Conservation (phyloP, 805 yeast genomes). For the Pichia gijzeniarum region DNA sequence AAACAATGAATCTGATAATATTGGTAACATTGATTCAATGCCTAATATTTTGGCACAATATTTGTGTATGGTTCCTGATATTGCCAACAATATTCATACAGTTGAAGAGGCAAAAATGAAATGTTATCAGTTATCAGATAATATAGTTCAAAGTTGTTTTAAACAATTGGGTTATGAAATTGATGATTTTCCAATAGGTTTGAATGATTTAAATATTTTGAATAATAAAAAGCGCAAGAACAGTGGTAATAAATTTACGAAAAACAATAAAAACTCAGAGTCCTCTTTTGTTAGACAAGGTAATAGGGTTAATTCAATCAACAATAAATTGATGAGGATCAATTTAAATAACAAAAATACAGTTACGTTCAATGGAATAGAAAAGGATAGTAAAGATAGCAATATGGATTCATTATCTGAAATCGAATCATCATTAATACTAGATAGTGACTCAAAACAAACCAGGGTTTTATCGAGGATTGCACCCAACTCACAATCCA, state of each 20-base stretch:
- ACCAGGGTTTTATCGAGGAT: not conserved
- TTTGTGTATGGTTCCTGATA: slow-evolving; percentile 2
- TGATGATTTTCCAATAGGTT: not conserved
- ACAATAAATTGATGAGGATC: slow-evolving; percentile 15
- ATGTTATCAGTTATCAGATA: slow-evolving; percentile 5
- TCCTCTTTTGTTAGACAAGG: slow-evolving; percentile 8
- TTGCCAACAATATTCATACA: slow-evolving; percentile 3
- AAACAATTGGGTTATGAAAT: not conserved
- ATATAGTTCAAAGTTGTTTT: slow-evolving; percentile 4
- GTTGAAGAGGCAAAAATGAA: slow-evolving; percentile 8
- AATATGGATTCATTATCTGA: slow-evolving; percentile 8
- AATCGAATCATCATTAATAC: slow-evolving; percentile 9
- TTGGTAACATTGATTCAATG: not conserved
- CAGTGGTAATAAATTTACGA: not conserved
- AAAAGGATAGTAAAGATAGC: not conserved
- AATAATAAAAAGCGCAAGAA: slow-evolving; percentile 3
- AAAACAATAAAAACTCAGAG: not conserved
- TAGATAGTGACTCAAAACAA: slow-evolving; percentile 5
- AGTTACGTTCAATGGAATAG: not conserved
- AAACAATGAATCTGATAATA: not conserved
- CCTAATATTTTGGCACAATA: slow-evolving; percentile 9
- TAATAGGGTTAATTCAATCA: slow-evolving; percentile 13
- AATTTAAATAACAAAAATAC: slow-evolving; percentile 4
- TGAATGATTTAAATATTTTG: not conserved
- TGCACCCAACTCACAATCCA: not conserved